Conservation (phyloP, 305 asterid species). For the Fraxinus baroniana region DNA sequence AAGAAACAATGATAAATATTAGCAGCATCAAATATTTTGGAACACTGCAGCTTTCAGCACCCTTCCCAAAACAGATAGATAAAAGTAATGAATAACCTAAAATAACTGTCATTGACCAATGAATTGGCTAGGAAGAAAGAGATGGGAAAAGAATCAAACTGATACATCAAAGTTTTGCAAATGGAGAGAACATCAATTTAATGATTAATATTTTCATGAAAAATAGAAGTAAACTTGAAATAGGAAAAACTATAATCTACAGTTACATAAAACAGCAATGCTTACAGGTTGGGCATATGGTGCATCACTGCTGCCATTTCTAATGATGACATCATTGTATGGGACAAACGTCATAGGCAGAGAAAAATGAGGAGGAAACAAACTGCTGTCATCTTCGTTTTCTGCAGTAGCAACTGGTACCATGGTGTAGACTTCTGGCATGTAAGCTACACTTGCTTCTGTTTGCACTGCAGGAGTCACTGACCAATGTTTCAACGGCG, state of each 20-base stretch:
- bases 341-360: constrained; percentile 52
- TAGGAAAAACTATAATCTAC: constrained; percentile 7
- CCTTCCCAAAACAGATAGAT: not conserved
- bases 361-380: constrained; percentile 42
- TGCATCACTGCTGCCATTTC: constrained; percentile 46
- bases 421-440: constrained; percentile 38
- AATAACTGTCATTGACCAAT: not conserved
- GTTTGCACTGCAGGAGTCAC: constrained; percentile 49
- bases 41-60: not conserved
- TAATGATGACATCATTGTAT: constrained; percentile 36
- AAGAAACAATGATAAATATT: not conserved
- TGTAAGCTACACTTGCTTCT: constrained; percentile 39
- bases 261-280: not conserved
- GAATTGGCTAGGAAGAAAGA: not conserved
- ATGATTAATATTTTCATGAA: not conserved
- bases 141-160: constrained; percentile 1
- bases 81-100: not conserved
- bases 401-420: constrained; percentile 45
- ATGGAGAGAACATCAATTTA: not conserved
- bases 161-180: not conserved
- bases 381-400: constrained; percentile 47
- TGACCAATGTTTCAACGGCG: constrained; percentile 41
- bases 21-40: not conserved
- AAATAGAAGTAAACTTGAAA: not conserved
- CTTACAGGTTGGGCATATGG: constrained; percentile 64